Percentiles rank a stretch among this genome's conserved stretches.
These are phyloP conservation scores for Parathielavia hyrcaniae DNA, from an alignment of 495 filamentous ascomycete species.

Conservation along the genomic window DNA sequence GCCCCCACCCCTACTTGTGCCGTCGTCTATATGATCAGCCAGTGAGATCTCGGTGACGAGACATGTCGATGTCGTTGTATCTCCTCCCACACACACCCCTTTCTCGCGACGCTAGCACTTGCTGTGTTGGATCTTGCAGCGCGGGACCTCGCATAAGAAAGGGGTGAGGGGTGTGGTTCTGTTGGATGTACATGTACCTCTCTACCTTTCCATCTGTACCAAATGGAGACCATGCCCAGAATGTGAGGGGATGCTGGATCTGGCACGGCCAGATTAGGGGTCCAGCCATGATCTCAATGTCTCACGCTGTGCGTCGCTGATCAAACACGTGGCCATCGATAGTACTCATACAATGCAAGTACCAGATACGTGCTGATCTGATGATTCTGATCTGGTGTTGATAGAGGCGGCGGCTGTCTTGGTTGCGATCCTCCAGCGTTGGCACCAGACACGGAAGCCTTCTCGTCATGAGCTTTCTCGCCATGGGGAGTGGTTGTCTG, in stretches of 20 bases:
- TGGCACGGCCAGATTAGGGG: background rate
- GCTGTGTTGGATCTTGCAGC: slow-evolving; percentile 14
- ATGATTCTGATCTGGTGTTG: background rate
- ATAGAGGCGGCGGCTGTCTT: background rate
- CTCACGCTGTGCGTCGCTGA: background rate
- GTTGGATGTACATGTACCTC: no score
- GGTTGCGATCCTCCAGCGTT: background rate
- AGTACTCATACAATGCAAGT: no score
- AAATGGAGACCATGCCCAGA: no score
- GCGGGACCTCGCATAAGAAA: slow-evolving; percentile 5
- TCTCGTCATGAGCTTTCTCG: no score
- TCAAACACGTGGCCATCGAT: slow-evolving; percentile 1
- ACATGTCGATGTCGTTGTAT: slow-evolving; percentile 5
- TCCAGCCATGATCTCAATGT: background rate
- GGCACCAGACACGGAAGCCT: no score
- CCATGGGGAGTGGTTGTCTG: no score
- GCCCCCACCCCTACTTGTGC: background rate
- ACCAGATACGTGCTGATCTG: background rate
- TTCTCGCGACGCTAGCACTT: background rate
- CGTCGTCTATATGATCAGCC: background rate
- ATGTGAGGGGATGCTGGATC: background rate
- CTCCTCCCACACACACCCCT: slow-evolving; percentile 4
- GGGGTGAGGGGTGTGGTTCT: background rate
- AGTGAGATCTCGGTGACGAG: background rate
- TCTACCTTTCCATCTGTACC: no score